These are phyloP conservation scores for Helichrysum umbraculigerum DNA, from an alignment of 129 eudicot genomes.

Conservation along the genomic window DNA sequence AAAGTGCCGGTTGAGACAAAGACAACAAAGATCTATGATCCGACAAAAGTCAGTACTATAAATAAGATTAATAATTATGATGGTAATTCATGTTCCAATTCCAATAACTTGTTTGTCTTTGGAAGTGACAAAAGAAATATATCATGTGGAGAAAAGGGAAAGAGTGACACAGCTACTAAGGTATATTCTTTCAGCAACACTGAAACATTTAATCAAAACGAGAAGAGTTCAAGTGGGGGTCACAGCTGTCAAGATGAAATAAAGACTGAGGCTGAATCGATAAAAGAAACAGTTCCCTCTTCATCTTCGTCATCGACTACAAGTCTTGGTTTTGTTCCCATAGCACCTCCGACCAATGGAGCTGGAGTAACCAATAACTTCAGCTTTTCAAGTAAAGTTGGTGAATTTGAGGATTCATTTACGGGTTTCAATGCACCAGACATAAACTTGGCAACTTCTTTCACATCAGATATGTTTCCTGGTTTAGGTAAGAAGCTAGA, in stretches of 20 bases:
- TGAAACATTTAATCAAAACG: conserved; percentile 3
- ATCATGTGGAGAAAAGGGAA: conserved; percentile 34
- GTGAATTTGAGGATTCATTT: conserved; percentile 29
- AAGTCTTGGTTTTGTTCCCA: conserved; percentile 30
- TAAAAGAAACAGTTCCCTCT: not conserved
- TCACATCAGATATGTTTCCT: conserved; percentile 45
- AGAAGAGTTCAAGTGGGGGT: too few relatives aligned
- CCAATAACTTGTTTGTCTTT: conserved; percentile 39
- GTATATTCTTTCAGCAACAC: conserved; percentile 6
- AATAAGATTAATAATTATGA: conserved; percentile 21
- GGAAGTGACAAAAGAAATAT: conserved; percentile 32
- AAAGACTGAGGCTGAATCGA: not conserved
- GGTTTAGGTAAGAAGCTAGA: conserved; percentile 46
- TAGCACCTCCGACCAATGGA: conserved; percentile 27
- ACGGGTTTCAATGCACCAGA: conserved; percentile 48
- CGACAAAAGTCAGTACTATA: conserved; percentile 22
- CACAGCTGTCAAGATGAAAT: too few relatives aligned
- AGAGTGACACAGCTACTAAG: conserved; percentile 21
- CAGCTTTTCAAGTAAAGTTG: conserved; percentile 34
- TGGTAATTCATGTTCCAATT: conserved; percentile 18
- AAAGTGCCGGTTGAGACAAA: conserved; percentile 49
- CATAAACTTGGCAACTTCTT: conserved; percentile 35
- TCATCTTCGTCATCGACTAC: conserved; percentile 30
- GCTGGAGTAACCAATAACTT: conserved; percentile 39
- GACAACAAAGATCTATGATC: conserved; percentile 43